A percentile compares a stretch with the other conserved stretches of the same genome.
These are phyloP conservation scores for Pyricularia grisea DNA, from an alignment of 2,329 filamentous ascomycete species.

Conservation along the genomic window DNA sequence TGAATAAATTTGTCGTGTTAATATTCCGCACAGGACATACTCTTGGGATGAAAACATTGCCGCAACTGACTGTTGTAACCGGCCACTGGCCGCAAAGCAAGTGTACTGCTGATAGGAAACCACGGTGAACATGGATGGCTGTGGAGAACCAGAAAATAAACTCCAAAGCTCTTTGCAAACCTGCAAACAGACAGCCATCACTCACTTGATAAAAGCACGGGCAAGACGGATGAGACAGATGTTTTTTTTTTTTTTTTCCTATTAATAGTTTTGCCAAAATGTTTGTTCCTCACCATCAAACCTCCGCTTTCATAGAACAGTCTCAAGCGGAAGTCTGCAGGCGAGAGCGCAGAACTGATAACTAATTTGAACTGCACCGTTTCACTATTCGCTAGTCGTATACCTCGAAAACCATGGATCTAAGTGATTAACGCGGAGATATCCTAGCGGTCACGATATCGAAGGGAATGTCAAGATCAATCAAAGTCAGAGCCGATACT, in stretches of 20 bases:
- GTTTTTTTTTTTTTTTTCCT: no score
- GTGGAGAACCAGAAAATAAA: not conserved
- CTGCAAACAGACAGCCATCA: not conserved
- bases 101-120: not conserved
- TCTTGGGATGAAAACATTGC: not conserved
- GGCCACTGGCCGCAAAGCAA: not conserved
- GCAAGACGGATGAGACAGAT: not conserved
- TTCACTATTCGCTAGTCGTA: constrained; percentile 84
- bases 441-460: constrained; percentile 53
- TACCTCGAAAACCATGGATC: constrained; percentile 77
- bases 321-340: constrained; percentile 70
- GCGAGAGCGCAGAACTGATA: constrained; percentile 50
- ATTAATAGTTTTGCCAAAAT: no score
- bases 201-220: not conserved
- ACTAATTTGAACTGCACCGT: constrained; percentile 31
- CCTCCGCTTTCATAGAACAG: constrained; percentile 56
- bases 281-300: constrained; percentile 80
- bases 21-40: not conserved
- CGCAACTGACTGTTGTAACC: not conserved
- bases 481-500: not conserved
- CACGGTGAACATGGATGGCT: not conserved
- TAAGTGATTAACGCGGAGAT: constrained; percentile 76
- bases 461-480: not conserved
- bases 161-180: not conserved
- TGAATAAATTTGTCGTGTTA: not conserved